Conservation (phyloP, 176 grass and related monocot species). For the Cymbopogon citratus region DNA sequence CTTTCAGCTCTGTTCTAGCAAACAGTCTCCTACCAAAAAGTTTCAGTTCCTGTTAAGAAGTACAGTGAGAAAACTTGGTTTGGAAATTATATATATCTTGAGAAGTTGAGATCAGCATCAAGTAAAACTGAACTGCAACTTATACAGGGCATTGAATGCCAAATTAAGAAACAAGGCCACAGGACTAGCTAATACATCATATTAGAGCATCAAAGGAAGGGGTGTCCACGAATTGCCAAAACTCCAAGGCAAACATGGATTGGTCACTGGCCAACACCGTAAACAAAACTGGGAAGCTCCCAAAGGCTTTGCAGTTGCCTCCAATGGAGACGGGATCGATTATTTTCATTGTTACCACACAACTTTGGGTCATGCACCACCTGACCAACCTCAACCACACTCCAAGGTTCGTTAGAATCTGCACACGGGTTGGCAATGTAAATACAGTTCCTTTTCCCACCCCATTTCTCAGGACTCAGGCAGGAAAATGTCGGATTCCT, state of each 20-base stretch:
- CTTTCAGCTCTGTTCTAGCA: neutral
- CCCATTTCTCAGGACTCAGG: conserved; percentile 49
- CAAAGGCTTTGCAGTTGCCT: neutral
- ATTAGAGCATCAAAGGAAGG: no score
- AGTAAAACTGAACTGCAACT: no score
- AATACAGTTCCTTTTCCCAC: conserved; percentile 53
- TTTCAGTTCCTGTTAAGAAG: no score
- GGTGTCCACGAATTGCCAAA: neutral
- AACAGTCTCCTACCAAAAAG: no score
- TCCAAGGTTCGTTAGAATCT: conserved; percentile 21
- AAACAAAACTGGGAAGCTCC: conserved; percentile 29
- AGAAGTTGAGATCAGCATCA: no score
- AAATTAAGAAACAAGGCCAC: no score
- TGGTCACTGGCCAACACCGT: neutral
- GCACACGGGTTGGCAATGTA: neutral
- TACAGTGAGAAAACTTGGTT: no score
- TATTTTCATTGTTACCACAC: neutral
- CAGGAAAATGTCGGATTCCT: conserved; percentile 38
- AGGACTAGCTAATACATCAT: no score
- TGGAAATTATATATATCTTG: no score
- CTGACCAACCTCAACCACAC: conserved; percentile 8
- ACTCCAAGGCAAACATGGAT: neutral
- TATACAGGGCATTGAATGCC: no score
- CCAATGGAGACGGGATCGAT: neutral
- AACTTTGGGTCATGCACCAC: neutral